A percentile compares a stretch with the other conserved stretches of the same genome.
Evolutionary conservation across 495 filamentous ascomycete genomes (phyloP).

Genomic region (Neurospora intermedia): DNA sequence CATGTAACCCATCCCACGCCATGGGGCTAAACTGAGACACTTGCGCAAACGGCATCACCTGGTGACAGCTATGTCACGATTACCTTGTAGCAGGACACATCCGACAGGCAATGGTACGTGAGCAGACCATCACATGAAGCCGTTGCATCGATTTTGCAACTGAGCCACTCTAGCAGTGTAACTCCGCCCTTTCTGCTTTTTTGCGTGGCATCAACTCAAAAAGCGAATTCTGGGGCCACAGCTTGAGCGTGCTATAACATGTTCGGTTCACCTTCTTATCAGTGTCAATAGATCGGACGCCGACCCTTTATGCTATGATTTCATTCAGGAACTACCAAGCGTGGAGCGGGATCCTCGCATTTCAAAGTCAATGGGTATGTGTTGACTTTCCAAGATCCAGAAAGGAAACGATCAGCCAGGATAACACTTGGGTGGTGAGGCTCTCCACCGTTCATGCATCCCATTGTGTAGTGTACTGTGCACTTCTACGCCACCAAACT

Average conservation of each 20-base stretch:
- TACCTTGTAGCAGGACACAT: neutral
- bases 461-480: neutral
- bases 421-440: neutral
- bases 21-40: neutral
- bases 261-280: neutral
- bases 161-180: neutral
- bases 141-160: neutral
- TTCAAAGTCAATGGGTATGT: neutral
- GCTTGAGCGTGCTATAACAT: neutral
- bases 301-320: neutral
- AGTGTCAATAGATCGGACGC: neutral
- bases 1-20: neutral
- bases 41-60: neutral
- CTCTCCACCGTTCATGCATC: neutral
- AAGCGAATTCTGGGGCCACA: neutral
- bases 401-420: neutral
- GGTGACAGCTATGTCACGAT: neutral
- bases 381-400: neutral
- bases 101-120: neutral
- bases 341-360: neutral
- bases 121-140: neutral
- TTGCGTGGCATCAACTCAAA: neutral
- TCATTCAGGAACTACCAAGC: neutral
- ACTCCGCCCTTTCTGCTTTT: neutral
- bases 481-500: neutral